These are phyloP conservation scores for Rhizomucor pusillus DNA, from an alignment of 371 early-diverging fungal species.

Conservation along the genomic window DNA sequence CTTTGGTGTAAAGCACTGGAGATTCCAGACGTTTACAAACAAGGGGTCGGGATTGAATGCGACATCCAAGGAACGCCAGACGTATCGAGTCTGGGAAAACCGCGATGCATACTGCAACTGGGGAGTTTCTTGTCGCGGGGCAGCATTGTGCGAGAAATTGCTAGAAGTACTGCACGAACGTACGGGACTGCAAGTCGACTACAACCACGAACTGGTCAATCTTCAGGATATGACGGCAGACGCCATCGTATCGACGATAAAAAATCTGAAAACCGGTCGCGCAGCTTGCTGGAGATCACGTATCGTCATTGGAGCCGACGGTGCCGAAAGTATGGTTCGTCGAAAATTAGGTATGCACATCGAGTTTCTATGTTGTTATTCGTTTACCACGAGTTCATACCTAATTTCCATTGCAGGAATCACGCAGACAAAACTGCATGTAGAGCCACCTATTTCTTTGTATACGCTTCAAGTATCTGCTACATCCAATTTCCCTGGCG, in stretches of 20 bases:
- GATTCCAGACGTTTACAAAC: conserved; percentile 23
- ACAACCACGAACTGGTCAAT: conserved; percentile 27
- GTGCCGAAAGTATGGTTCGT: conserved; percentile 29
- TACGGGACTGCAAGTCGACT: conserved; percentile 17
- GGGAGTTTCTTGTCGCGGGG: conserved; percentile 21
- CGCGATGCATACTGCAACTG: conserved; percentile 24
- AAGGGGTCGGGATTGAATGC: conserved; percentile 16
- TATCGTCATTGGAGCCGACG: conserved; percentile 35
- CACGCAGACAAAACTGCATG: background rate
- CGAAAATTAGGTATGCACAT: conserved; percentile 43
- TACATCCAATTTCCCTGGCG: conserved; percentile 25
- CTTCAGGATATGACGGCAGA: conserved; percentile 22
- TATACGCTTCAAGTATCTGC: conserved; percentile 25
- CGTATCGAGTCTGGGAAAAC: conserved; percentile 33
- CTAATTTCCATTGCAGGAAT: too few species aligned
- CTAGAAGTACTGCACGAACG: conserved; percentile 14
- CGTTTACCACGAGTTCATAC: too few species aligned
- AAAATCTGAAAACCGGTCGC: conserved; percentile 18
- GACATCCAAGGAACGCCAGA: conserved; percentile 13
- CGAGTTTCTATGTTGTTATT: too few species aligned
- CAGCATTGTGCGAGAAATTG: conserved; percentile 13
- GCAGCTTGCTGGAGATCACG: conserved; percentile 22
- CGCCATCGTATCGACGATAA: conserved; percentile 18
- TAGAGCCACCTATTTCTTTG: background rate
- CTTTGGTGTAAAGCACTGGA: conserved; percentile 21